Conservation (phyloP, 805 yeast genomes). For the Ogataea trehaloabstinens region DNA sequence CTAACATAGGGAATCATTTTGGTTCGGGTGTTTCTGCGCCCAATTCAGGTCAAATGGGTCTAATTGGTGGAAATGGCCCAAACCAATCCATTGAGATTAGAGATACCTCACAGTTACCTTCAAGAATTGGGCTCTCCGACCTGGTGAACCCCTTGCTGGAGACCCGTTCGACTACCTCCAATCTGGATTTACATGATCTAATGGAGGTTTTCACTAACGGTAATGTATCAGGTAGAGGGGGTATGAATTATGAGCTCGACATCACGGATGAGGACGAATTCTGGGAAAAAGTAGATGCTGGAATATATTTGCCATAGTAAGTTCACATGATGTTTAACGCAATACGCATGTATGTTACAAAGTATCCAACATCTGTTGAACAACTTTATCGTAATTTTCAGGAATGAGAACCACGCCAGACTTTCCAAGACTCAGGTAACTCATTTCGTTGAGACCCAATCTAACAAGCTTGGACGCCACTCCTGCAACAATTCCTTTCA, state of each 20-base stretch:
- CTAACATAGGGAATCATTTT: neutral
- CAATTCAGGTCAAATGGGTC: too few species aligned
- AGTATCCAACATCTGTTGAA: conserved; percentile 13
- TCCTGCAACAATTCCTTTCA: conserved; percentile 67
- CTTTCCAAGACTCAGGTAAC: conserved; percentile 58
- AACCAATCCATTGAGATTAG: neutral
- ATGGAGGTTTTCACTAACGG: conserved; percentile 9
- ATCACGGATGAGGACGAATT: conserved; percentile 16
- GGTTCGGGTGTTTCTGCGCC: neutral
- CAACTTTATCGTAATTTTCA: conserved; percentile 34
- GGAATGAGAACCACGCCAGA: conserved; percentile 62
- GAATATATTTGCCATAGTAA: too few species aligned
- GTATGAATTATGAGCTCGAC: conserved; percentile 1
- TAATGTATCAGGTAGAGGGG: conserved; percentile 1
- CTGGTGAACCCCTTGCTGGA: conserved; percentile 1
- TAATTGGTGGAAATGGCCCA: neutral
- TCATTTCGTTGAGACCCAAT: conserved; percentile 43
- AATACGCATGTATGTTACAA: conserved; percentile 1
- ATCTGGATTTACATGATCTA: conserved; percentile 8
- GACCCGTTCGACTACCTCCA: neutral
- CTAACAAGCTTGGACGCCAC: conserved; percentile 48
- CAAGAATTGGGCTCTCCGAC: neutral
- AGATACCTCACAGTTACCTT: neutral
- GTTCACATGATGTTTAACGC: neutral
- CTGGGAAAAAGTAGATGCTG: conserved; percentile 12